These are phyloP conservation scores for Metschnikowia gelsemii DNA, from an alignment of 805 yeast genomes.

Conservation along the genomic window DNA sequence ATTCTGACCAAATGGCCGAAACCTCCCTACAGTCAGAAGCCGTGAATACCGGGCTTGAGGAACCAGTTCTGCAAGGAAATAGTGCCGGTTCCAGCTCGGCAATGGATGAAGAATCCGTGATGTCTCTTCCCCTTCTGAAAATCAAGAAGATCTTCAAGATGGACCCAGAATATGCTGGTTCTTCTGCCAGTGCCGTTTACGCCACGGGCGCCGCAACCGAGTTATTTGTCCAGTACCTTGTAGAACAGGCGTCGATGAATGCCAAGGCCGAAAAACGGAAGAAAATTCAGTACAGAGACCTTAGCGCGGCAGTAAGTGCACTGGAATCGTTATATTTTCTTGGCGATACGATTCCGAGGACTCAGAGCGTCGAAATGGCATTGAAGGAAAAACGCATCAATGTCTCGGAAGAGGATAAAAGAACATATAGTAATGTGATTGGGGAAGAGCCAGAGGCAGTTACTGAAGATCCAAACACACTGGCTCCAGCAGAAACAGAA, in stretches of 20 bases:
- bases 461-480: constrained; percentile 4
- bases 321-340: constrained; percentile 64
- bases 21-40: too few relatives aligned
- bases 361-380: constrained; percentile 50
- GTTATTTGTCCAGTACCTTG: constrained; percentile 63
- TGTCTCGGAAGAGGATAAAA: constrained; percentile 16
- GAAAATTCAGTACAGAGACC: constrained; percentile 68
- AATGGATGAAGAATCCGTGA: constrained; percentile 12
- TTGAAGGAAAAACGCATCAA: constrained; percentile 42
- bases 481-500: constrained; percentile 3
- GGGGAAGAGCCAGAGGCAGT: constrained; percentile 11
- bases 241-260: constrained; percentile 65
- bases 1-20: too few relatives aligned
- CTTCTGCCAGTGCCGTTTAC: constrained; percentile 71
- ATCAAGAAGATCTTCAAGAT: constrained; percentile 70
- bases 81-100: not conserved
- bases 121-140: constrained; percentile 59
- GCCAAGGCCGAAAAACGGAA: constrained; percentile 68
- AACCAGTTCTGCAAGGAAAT: too few relatives aligned
- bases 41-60: too few relatives aligned
- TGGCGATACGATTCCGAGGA: constrained; percentile 65
- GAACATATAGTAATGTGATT: constrained; percentile 4
- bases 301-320: constrained; percentile 58
- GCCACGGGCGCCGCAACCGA: constrained; percentile 79
- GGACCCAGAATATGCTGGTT: constrained; percentile 69